Base-by-base conservation (phyloP, 306 rosid genomes). In the Corylus avellana region DNA sequence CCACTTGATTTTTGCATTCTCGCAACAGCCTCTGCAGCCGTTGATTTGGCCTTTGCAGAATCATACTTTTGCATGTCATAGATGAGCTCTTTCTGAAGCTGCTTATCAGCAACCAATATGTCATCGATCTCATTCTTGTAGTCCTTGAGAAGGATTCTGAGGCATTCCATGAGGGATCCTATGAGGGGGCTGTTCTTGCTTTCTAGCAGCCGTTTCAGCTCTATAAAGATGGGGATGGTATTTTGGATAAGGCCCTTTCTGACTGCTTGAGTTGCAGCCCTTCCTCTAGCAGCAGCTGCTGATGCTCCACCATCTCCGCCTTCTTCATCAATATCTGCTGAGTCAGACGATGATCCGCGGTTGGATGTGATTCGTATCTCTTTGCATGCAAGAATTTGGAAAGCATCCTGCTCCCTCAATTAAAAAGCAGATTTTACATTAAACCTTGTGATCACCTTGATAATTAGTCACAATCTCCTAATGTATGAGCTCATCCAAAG, bases 111-210 rank as follows among this genome's bases (percentile, higher is more conserved):
- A 49, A 94, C 87, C 83, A 94, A 81, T 73, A 94, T 88, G 59
- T 94, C 98, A 58, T 92, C 93, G 51, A 94, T 94, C 85, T 94
- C 98, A 70, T 83, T 91, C 80, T 90, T 94, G 95, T 91, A 92
- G 83, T 94, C 98, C 88, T 90, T 92, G 75, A 94, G 94, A 81
- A 94, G 86, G 77, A 90, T 76, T 8, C 92, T 85, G 20, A 94
- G 93, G 90, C 98, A 94, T 71, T 92, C 97, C 98, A 94, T 94
- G 50, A 94, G 91, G 32, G 97, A 85, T 32, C 98, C 97, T 63
- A 87, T 79, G 16, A 94, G 98, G 77, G 97, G 93, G 75, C 97
- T 94, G 72, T 94, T 92, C 87, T 90, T 94, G 87, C 89, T 86
- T 88, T 92, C 97, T 72, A 94, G 25, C 56, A 91, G 82, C 73